A percentile compares a stretch with the other conserved stretches of the same genome.
Evolutionary conservation across 257 asterid species (phyloP).

Genomic region (Rubia yunnanensis): DNA sequence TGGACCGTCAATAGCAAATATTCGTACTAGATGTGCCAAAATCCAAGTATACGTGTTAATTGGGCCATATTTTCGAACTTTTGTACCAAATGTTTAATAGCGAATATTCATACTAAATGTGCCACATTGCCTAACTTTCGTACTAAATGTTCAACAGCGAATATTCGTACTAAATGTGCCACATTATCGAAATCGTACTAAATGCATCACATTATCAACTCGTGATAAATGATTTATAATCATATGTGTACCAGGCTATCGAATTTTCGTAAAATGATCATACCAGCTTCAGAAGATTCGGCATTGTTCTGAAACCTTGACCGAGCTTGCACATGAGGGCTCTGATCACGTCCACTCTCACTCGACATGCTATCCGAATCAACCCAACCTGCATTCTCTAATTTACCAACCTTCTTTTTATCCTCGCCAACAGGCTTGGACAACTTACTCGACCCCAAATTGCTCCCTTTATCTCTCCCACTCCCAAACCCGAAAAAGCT

Average conservation of each 20-base stretch:
- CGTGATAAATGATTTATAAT: too few species aligned
- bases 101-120: neutral
- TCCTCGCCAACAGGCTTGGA: constrained; percentile 44
- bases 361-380: constrained; percentile 63
- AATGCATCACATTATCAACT: neutral
- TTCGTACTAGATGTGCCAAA: neutral
- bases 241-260: neutral
- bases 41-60: neutral
- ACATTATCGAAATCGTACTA: neutral
- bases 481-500: constrained; percentile 62
- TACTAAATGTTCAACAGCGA: neutral
- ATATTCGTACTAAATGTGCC: neutral
- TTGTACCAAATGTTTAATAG: neutral
- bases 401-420: constrained; percentile 17
- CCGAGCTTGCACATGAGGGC: constrained; percentile 54
- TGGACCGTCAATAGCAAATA: neutral
- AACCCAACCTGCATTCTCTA: constrained; percentile 18
- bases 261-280: neutral
- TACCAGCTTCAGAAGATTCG: constrained; percentile 84
- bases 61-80: neutral
- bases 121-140: neutral
- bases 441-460: constrained; percentile 72
- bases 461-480: constrained; percentile 59
- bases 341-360: constrained; percentile 75
- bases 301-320: constrained; percentile 59